phyloP scores from a whole-genome alignment of 2,329 filamentous ascomycete species.

The Lachnellula willkommii region DNA sequence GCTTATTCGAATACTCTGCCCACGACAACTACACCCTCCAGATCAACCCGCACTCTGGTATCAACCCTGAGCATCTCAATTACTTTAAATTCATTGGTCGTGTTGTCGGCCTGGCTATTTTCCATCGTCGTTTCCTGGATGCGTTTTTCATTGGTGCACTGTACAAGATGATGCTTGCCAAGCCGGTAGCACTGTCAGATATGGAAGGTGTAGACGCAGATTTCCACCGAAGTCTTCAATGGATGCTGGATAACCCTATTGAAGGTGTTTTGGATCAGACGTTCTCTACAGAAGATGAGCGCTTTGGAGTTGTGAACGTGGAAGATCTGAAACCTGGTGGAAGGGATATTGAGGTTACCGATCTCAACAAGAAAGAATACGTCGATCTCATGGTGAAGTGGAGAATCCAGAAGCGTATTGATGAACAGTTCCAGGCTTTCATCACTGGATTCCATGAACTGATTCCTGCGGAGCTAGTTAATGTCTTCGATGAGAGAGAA shows the following conservation, averaged over 20 bases:
- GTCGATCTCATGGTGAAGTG: constrained; percentile 98
- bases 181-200: constrained; percentile 83
- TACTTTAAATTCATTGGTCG: constrained; percentile 99
- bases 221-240: constrained; percentile 92
- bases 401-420: constrained; percentile 97
- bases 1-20: constrained; percentile 97
- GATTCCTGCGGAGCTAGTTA: constrained; percentile 92
- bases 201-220: constrained; percentile 99
- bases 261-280: constrained; percentile 91
- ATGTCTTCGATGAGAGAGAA: constrained; percentile 97
- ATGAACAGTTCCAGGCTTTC: constrained; percentile 97
- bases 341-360: constrained; percentile 89
- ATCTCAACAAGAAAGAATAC: constrained; percentile 99
- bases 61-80: constrained; percentile 98
- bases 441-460: constrained; percentile 96
- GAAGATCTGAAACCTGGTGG: constrained; percentile 91
- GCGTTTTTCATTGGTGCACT: constrained; percentile 98
- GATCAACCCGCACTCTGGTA: constrained; percentile 98
- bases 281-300: constrained; percentile 94
- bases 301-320: constrained; percentile 89
- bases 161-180: constrained; percentile 98
- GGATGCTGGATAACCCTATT: constrained; percentile 98
- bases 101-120: constrained; percentile 93
- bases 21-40: constrained; percentile 99
- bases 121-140: constrained; percentile 94